These are phyloP conservation scores for Raphanus sativus DNA, from an alignment of 345 rosid genomes.

Conservation along the genomic window DNA sequence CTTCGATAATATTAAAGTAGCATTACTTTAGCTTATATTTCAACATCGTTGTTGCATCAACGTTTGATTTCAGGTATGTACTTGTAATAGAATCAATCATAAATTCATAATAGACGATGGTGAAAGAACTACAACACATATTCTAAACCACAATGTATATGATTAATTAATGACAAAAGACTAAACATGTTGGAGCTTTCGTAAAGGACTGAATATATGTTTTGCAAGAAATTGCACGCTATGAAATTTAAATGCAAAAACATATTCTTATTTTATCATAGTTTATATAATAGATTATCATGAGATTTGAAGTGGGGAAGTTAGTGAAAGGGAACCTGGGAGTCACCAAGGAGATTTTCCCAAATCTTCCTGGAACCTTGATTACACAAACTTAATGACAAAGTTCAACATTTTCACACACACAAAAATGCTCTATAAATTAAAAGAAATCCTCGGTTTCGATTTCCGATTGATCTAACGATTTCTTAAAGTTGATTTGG, in stretches of 20 bases:
- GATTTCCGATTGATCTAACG: slow-evolving; percentile 26
- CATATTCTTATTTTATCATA: not conserved
- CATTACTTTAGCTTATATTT: not conserved
- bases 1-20: not conserved
- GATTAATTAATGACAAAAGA: not conserved
- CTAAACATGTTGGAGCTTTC: not conserved
- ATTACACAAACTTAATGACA: slow-evolving; percentile 22
- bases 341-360: slow-evolving; percentile 15
- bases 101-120: not conserved
- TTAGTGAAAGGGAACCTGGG: slow-evolving; percentile 12
- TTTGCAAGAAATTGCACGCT: not conserved
- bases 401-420: slow-evolving; percentile 20
- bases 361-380: slow-evolving; percentile 35
- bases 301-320: slow-evolving; percentile 13
- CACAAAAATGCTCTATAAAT: not conserved
- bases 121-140: not conserved
- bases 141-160: not conserved
- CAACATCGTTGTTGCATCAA: not conserved
- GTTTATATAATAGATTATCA: not conserved
- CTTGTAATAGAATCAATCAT: not conserved
- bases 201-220: not conserved
- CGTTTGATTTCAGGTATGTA: not conserved
- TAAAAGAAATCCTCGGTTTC: slow-evolving; percentile 1
- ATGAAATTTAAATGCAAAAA: not conserved
- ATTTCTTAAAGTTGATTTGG: slow-evolving; percentile 3